Evolutionary conservation across 108 stramenopile species (phyloP).

Genomic region (Skeletonema potamos): DNA sequence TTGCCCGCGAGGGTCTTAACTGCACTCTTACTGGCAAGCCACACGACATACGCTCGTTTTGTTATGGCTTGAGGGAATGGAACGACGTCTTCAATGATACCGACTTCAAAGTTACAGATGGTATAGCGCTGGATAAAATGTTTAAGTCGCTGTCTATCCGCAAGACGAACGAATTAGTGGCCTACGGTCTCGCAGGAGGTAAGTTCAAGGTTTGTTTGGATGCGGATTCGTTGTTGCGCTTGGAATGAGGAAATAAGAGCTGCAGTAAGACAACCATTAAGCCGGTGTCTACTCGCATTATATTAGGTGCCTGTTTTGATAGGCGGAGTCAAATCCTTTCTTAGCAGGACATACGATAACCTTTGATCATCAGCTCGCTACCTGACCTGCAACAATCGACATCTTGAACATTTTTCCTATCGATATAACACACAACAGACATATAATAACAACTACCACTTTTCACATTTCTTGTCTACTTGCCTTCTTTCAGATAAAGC

Average conservation of each 20-base stretch:
- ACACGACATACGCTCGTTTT: conserved; percentile 52
- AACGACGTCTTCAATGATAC: conserved; percentile 58
- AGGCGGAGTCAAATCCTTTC: conserved; percentile 69
- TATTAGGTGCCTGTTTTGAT: conserved; percentile 44
- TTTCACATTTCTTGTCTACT: background rate
- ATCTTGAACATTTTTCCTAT: background rate
- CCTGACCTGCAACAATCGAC: conserved; percentile 1
- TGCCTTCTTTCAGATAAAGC: conserved; percentile 46
- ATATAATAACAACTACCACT: too few relatives aligned
- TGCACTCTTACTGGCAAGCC: conserved; percentile 70
- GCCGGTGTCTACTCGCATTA: conserved; percentile 37
- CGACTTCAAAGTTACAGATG: conserved; percentile 80
- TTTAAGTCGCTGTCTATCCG: conserved; percentile 62
- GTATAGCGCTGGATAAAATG: conserved; percentile 48
- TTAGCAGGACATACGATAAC: conserved; percentile 43
- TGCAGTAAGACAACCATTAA: conserved; percentile 45
- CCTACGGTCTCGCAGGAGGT: conserved; percentile 66
- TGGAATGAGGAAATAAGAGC: conserved; percentile 51
- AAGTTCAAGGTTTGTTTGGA: conserved; percentile 12
- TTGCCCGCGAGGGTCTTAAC: conserved; percentile 82
- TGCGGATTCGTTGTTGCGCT: background rate
- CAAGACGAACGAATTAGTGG: conserved; percentile 72
- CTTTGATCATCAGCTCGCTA: conserved; percentile 31
- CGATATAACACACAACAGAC: too few relatives aligned
- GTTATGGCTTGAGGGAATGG: conserved; percentile 53